Base-by-base conservation (phyloP, 2,329 filamentous ascomycete species). In the Aspergillus sp. region DNA sequence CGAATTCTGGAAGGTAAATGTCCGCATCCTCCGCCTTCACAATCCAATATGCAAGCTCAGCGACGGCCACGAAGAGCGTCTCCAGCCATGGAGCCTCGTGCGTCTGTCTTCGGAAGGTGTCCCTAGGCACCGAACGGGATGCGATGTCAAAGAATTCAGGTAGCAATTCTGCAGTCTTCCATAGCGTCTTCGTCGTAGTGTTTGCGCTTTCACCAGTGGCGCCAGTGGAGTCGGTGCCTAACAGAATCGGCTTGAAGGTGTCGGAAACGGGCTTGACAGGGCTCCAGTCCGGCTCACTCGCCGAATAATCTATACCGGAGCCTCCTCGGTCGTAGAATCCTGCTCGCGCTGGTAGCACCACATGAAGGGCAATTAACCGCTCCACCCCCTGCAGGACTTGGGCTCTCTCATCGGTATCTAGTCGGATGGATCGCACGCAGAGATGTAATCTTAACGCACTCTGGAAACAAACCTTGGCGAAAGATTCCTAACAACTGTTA, bases 51-150 rank as follows among this genome's bases (percentile, higher is more conserved):
- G 74, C 72, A 47, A 75, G 65, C 58, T 80, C 74, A 7, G 75
- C 71, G 49, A 81, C 69, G 31, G 71, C 71, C 24, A 76, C 73
- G 56, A 83, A 82, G n/a, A 82, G 69, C 2, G 74, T 75, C 65
- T 82, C 80, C 53, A 84, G 66, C 81, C 81, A 84, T 14, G 75
- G 71, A 45, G 77, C 77, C 66, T 84, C 82, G 24, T 76, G 69
- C 7, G 75, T 75, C 63, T 80, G 75, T 42, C 76, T 71, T 49
- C 73, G 72, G 50, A 79, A 78, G 11, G 76, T 75, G 57, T 77
- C 73, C 57, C 78, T 72, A 18, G 77, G 78, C 16, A 82, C 73
- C 39, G 78, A 78, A 39, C 78, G 75, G 24, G 78, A 75, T 3
- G 80, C 78, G 58, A 80, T 75, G 55, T 81, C 76, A 54, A 82